Conservation (phyloP, 2,329 filamentous ascomycete genomes). For the Aspergillus ustus region DNA sequence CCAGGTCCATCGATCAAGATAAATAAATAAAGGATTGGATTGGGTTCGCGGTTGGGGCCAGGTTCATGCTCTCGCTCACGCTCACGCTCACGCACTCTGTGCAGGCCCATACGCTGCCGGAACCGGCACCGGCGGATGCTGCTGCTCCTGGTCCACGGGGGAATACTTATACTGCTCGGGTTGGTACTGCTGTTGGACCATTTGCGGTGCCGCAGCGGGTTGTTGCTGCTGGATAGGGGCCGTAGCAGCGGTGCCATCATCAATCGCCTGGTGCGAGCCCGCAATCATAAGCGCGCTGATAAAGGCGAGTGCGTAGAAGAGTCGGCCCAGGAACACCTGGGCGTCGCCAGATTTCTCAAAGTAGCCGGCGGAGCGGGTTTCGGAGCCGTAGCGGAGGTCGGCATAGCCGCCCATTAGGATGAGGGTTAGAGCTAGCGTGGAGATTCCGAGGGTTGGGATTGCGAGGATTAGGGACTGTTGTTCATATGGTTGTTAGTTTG, state of each 20-base stretch:
- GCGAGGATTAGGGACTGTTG: conserved; percentile 8
- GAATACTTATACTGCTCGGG: too few relatives aligned
- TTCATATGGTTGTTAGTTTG: not conserved
- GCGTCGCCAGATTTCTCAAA: conserved; percentile 9
- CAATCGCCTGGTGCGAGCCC: not conserved
- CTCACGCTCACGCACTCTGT: not conserved
- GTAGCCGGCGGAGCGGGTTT: not conserved
- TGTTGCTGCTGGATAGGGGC: not conserved
- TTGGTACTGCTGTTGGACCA: not conserved
- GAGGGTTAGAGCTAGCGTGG: conserved; percentile 12
- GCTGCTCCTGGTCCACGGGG: not conserved
- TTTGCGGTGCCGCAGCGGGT: not conserved
- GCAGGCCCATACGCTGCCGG: not conserved
- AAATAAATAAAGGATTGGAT: too few relatives aligned
- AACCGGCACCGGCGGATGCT: not conserved
- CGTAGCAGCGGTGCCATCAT: not conserved
- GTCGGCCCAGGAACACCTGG: conserved; percentile 8
- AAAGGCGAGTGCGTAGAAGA: conserved; percentile 20
- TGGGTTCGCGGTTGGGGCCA: too few relatives aligned
- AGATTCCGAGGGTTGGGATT: conserved; percentile 10
- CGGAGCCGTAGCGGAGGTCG: not conserved
- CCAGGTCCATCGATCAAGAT: too few relatives aligned
- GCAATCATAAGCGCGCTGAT: conserved; percentile 17
- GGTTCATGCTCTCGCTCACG: too few relatives aligned
- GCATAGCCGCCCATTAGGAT: conserved; percentile 16